Base-by-base conservation (phyloP, 208 protist genomes). In the Trypanosoma congolense region DNA sequence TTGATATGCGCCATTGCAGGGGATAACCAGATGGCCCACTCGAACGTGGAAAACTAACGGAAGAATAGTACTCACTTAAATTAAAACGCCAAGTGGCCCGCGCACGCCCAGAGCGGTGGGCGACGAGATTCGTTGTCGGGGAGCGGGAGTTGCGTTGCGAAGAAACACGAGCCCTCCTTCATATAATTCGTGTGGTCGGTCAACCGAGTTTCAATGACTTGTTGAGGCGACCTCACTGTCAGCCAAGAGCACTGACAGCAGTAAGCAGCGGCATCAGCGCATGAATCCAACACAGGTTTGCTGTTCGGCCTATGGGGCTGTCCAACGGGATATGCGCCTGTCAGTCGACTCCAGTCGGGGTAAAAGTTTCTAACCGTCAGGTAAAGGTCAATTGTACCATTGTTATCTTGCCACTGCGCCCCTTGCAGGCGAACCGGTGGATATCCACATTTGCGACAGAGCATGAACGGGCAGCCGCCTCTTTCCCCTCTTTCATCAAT, bases 231-330 rank as follows among this genome's bases (percentile, higher is more conserved):
- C 18, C 29, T 48, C 46, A 90, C 83, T 10, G 87, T 87, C 24
- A 89, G 63, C 80, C 82, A 93, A 26, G 83, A 86, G 57, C 87
- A 93, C 55, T 93, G 87, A 47, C 87, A 93, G 63, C 87, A 90
- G 68, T 93, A 93, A 18, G 83, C 87, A 26, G 83, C 87, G 24
- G 58, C 57, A 16, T 53, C 29, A 26, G 35, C 16, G 33, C 61
- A 61, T 26, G 48, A 33, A 29, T 49, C 33, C 41, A 93, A 56
- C 16, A 84, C 87, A 4, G 42, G 29, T n/a, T 30, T 28, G 24
- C 59, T 18, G 2, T 59, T 57, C 2, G 10, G 53, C 12, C 58
- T 56, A 25, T 56, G 61, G n/a, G 21, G 9, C 4, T 65, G 50
- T 8, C 87, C 82, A n/a, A 87, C 77, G 22, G 79, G 70, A 33